A percentile compares a stretch with the other conserved stretches of the same genome.
phyloP scores from a whole-genome alignment of 345 rosid species.

The Eutrema heterophyllum region DNA sequence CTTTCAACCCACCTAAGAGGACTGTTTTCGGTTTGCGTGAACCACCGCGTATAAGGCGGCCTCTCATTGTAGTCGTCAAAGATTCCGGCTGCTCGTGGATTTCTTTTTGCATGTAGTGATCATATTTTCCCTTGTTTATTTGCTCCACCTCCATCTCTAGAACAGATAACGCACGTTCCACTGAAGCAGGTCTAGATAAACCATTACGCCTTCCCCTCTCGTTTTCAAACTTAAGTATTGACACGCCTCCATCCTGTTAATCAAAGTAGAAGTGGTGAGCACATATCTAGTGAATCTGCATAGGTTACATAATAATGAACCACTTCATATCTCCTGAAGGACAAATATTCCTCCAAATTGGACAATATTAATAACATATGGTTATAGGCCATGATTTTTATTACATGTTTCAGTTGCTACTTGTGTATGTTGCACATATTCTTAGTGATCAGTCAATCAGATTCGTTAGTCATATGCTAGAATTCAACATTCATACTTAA shows the following conservation, averaged over 20 bases:
- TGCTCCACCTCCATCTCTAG: constrained; percentile 98
- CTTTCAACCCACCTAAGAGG: constrained; percentile 93
- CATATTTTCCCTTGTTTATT: constrained; percentile 84
- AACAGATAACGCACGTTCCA: constrained; percentile 90
- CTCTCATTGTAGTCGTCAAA: constrained; percentile 92
- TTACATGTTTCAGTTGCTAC: constrained; percentile 6
- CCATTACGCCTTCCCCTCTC: constrained; percentile 52
- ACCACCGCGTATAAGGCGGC: constrained; percentile 89
- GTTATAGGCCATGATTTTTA: background rate
- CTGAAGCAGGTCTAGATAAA: constrained; percentile 71
- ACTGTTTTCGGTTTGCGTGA: constrained; percentile 78
- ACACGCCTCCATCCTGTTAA: constrained; percentile 80
- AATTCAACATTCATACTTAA: background rate
- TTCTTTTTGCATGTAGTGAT: constrained; percentile 98
- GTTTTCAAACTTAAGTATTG: constrained; percentile 70
- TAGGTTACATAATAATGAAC: background rate
- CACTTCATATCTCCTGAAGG: background rate
- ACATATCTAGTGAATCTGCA: background rate
- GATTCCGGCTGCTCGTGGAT: constrained; percentile 99
- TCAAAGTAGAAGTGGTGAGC: background rate
- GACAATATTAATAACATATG: background rate
- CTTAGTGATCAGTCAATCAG: background rate
- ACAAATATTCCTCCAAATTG: background rate
- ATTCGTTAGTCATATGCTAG: background rate
- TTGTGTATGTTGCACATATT: background rate